Evolutionary conservation across 768 basidiomycete genomes (phyloP), one percentile per base, ranked within the genome.

Genomic region (Boletus sp.): DNA sequence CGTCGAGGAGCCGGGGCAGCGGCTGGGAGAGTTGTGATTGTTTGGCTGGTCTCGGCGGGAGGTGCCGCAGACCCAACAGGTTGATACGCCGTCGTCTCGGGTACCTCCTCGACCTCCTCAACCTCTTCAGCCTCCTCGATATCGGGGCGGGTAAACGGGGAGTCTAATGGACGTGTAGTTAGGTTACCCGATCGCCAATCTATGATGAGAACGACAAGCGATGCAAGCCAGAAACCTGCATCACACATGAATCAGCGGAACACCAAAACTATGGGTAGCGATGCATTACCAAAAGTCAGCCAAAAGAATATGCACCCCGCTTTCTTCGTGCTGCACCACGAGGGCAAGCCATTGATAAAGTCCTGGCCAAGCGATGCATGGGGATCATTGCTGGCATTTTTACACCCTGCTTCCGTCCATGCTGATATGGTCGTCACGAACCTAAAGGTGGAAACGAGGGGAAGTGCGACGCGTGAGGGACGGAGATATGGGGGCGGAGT

Each of bases 291-390:
- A 51, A 91, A 90, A 1, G 83, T 76, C 9, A 93, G 69, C 94
- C 93, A 96, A 68, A 94, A 87, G 72, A 98, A 97, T 43, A 95
- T 82, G 5, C 83, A 83, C 0, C 82, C 90, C 2, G 94, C 94
- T 63, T 92, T 93, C 75, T 97, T 98, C 7, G 94, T 95, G 58
- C 77, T 83, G 71, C 94, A 98, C 90, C 91, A 97, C 0, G 88
- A 83, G 4, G 79, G 72, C 2, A 98, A 75, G 19, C 76, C 90
- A 5, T 77, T 76, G 58, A 79, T 79, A 69, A 88, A 98, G 54
- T 77, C 81, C 30, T 79, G 74, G 19, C 88, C 86, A 13, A 83
- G 77, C 47, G 77, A 76, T 0, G 84, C 86, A 67, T 93, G 79
- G 5, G 94, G 95, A 62, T 97, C 94, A 4, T 89, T 83, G 48